Base-by-base conservation (phyloP, 2,329 filamentous ascomycete genomes). In the Sporothrix pallida region DNA sequence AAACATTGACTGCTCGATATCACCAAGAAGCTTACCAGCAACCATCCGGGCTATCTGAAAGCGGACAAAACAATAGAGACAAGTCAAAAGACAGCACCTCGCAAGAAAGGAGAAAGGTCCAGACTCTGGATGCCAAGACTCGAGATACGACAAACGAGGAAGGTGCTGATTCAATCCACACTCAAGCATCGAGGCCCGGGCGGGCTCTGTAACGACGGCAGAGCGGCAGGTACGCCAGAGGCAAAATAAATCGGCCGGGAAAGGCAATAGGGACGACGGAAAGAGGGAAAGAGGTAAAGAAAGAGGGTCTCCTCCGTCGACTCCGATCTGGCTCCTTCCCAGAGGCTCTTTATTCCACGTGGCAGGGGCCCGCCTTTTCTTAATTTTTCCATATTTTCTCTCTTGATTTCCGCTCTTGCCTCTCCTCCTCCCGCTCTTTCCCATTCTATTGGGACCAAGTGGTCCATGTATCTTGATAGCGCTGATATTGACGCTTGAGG, bases 281-380 rank as follows among this genome's bases (percentile, higher is more conserved):
- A 42, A 31, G 50, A 56, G 50, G 50, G 17, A 70, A 23, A 56
- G 68, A 26, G 7, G 31, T 37, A 37, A 37, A 3, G 48, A 37
- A 42, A 23, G 67, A 54, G 65, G 17, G 26, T 54, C 26, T 37
- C 46, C 10, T 56, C 48, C 48, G n/a, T 42, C 44, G 15, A 37
- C 44, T 52, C 26, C 44, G 26, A 23, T 42, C 58, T 42, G 44
- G 58, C n/a, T 50, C 44, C 70, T 62, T 46, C 52, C 56, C 48
- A 48, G 42, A 67, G 62, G 42, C 48, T 42, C 26, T 52, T 31
- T 5, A 71, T 54, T 60, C 60, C 72, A 74, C 68, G 69, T 74
- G 60, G 68, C 68, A 70, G 56, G 60, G 37, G 60, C 69, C 48
- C 46, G 42, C 70, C 46, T 68, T 65, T 62, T n/a, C 15, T 46